Conservation (phyloP, 305 asterid genomes). For the Fraxinus paxiana region DNA sequence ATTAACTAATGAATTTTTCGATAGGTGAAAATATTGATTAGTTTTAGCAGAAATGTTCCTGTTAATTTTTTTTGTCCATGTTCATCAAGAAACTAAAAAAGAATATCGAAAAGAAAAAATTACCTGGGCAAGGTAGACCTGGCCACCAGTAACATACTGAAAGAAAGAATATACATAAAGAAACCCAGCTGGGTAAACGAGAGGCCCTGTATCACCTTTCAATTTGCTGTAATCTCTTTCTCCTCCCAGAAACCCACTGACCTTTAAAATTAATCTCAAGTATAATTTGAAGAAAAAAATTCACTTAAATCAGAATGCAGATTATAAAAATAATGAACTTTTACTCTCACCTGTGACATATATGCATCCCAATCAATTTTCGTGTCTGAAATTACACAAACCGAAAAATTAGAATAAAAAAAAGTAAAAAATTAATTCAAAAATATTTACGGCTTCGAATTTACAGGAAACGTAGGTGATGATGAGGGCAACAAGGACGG, state of each 20-base stretch:
- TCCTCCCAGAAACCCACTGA: slow-evolving; percentile 74
- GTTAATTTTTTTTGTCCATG: background rate
- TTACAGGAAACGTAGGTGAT: slow-evolving; percentile 83
- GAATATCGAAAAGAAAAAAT: background rate
- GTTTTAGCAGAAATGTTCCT: background rate
- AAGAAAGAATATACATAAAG: slow-evolving; percentile 79
- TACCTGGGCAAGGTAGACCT: slow-evolving; percentile 83
- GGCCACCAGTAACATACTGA: slow-evolving; percentile 71
- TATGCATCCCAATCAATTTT: slow-evolving; percentile 98
- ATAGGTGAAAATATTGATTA: background rate
- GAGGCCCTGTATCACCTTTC: slow-evolving; percentile 91
- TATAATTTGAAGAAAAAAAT: background rate
- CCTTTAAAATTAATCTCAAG: slow-evolving; percentile 34
- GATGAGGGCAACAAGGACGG: slow-evolving; percentile 56
- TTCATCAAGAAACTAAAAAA: background rate
- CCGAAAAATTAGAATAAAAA: background rate
- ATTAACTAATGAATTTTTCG: background rate
- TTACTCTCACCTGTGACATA: slow-evolving; percentile 74
- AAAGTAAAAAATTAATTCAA: background rate
- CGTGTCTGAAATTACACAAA: slow-evolving; percentile 52
- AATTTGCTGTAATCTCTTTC: slow-evolving; percentile 86
- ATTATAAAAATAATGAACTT: slow-evolving; percentile 8
- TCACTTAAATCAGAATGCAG: background rate
- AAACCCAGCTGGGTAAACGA: slow-evolving; percentile 95
- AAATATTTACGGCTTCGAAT: background rate